Base-by-base conservation (phyloP, 2,329 filamentous ascomycete species). In the Trichoderma sp. region DNA sequence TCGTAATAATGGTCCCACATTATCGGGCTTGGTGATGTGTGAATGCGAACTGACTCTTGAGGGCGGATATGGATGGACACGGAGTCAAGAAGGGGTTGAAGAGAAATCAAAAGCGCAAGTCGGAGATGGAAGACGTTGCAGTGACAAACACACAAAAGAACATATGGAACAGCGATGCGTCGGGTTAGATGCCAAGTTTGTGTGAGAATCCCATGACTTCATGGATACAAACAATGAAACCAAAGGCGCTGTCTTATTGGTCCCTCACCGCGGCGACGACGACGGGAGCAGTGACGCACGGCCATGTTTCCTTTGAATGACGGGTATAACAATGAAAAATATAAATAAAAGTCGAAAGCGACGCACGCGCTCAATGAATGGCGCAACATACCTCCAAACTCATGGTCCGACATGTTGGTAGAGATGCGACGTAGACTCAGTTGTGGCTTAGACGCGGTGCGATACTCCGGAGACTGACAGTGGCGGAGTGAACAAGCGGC, bases 331-430 rank as follows among this genome's bases (percentile, higher is more conserved):
- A 13, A 45, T 6, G 27, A 48, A 32, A 34, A 25, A 48, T 48
- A 19, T 5, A 15, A 34, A 45, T 6, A 45, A 1, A 8, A 34
- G 6, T 35, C 27, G n/a, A 29, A 56, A 22, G 42, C 19, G 32
- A 17, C 7, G 27, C 29, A 37, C n/a, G 37, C 10, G 13, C 10
- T 37, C n/a, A 12, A 45, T 29, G n/a, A 17, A 39, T 39, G 13
- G 19, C 10, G 15, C 6, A 25, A 53, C 56, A 15, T 60, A 67
- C 87, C 84, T 79, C 83, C 84, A 80, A 89, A 87, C 76, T 90
- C 88, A 77, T 89, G 85, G 74, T 90, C 88, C 67, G 88, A 90
- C 88, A 90, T 90, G 70, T 54, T 80, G 73, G 57, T 17, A 56
- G 34, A 57, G 34, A 29, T 45, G 42, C 57, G 45, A 22, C 35